Percentiles rank a stretch among this genome's conserved stretches.
Evolutionary conservation across 2,329 filamentous ascomycete species (phyloP).

Genomic region (Fusarium sp.): DNA sequence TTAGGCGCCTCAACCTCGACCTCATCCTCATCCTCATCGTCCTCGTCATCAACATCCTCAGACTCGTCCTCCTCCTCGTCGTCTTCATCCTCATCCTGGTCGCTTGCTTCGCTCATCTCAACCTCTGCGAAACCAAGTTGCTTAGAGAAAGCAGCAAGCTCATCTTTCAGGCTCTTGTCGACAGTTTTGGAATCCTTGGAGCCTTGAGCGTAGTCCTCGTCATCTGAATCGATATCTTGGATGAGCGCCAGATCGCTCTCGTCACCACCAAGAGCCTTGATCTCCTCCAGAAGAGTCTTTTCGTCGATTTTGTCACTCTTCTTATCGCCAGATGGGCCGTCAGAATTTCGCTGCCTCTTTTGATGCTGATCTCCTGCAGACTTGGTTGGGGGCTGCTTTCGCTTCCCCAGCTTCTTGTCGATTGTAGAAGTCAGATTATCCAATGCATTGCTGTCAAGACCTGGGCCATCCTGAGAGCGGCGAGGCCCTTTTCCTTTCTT

Average conservation of each 20-base stretch:
- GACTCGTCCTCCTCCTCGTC: conserved; percentile 54
- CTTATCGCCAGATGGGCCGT: conserved; percentile 45
- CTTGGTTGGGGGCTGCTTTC: conserved; percentile 59
- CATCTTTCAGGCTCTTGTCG: conserved; percentile 59
- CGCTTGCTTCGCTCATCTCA: conserved; percentile 55
- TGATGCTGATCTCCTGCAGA: conserved; percentile 53
- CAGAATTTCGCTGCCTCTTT: conserved; percentile 57
- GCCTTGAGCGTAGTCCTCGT: conserved; percentile 54
- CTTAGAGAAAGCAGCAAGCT: conserved; percentile 57
- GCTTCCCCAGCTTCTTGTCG: conserved; percentile 67
- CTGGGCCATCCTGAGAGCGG: conserved; percentile 37
- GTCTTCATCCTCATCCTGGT: conserved; percentile 55
- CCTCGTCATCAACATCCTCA: conserved; percentile 52
- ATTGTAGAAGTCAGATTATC: conserved; percentile 70
- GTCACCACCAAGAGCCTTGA: conserved; percentile 75
- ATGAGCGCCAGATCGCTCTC: conserved; percentile 75
- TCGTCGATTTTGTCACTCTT: conserved; percentile 48
- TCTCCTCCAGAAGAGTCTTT: conserved; percentile 72
- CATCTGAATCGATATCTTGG: conserved; percentile 64
- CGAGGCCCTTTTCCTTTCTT: conserved; percentile 56
- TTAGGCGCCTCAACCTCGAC: conserved; percentile 51
- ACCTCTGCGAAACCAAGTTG: conserved; percentile 57
- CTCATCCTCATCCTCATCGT: conserved; percentile 49
- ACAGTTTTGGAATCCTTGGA: conserved; percentile 50
- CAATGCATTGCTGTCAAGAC: conserved; percentile 66